These are phyloP conservation scores for Radiomyces spectabilis DNA, from an alignment of 192 early-diverging fungal species.

Conservation along the genomic window DNA sequence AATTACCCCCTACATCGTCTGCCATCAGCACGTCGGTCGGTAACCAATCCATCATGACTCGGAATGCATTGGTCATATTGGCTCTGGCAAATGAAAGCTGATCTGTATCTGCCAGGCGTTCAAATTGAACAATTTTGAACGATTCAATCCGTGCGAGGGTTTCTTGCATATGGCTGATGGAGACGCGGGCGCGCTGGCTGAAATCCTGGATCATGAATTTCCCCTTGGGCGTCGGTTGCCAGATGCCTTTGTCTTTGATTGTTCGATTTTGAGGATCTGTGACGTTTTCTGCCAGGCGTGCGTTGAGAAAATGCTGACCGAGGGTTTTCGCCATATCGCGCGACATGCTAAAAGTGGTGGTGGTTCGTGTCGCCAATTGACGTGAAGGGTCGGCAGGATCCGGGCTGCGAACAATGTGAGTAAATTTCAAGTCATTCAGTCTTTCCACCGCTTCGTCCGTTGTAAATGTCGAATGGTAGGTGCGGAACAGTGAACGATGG, in stretches of 20 bases:
- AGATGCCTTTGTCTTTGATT: slow-evolving; percentile 40
- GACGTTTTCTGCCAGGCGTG: slow-evolving; percentile 36
- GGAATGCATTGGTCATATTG: slow-evolving; percentile 32
- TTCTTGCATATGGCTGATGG: slow-evolving; percentile 20
- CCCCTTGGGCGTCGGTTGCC: slow-evolving; percentile 41
- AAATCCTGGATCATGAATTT: slow-evolving; percentile 41
- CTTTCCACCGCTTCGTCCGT: slow-evolving; percentile 44
- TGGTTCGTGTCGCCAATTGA: slow-evolving; percentile 41
- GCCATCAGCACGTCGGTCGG: slow-evolving; percentile 26
- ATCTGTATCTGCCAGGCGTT: slow-evolving; percentile 25
- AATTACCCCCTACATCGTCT: slow-evolving; percentile 14
- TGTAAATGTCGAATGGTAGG: slow-evolving; percentile 43
- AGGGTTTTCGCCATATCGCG: slow-evolving; percentile 41
- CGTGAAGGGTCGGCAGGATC: slow-evolving; percentile 36
- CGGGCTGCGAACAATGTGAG: slow-evolving; percentile 35
- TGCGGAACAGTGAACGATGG: slow-evolving; percentile 40
- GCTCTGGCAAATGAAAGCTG: slow-evolving; percentile 33
- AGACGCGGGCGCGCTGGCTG: slow-evolving; percentile 8
- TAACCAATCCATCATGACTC: slow-evolving; percentile 31
- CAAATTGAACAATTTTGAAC: slow-evolving; percentile 7
- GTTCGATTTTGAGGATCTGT: slow-evolving; percentile 32
- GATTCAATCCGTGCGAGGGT: background rate
- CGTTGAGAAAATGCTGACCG: slow-evolving; percentile 45
- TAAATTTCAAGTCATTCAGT: slow-evolving; percentile 38
- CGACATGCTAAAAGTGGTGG: slow-evolving; percentile 50